Evolutionary conservation across 495 filamentous ascomycete species (phyloP), one percentile per base, ranked within the genome.

Genomic region (Aspergillus avenaceus): DNA sequence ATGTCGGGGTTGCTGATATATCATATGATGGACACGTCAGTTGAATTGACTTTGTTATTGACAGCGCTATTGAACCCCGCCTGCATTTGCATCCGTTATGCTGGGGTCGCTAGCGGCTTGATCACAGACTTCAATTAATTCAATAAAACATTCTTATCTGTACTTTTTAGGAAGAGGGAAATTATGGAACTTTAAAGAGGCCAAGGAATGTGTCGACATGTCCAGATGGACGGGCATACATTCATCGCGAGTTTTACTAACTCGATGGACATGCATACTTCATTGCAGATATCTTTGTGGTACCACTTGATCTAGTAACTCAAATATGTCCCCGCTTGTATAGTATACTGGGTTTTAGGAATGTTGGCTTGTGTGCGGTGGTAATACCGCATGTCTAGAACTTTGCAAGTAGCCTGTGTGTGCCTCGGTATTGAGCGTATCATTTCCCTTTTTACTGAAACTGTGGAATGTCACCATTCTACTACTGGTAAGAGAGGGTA

Each of bases 31-130:
- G 25, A 26, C 31, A 32, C 19, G 27, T 28, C 41, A 52, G 29
- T 18, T 41, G 27, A 47, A 27, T 53, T 43, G 19, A 53, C 29
- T 48, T 48, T 53, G 52, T 21, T 54, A 49, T 45, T 46, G 52
- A 46, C 28, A 49, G 46, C 40, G 27, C 52, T 54, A 54, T 49
- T 49, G 45, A 54, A 13, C 21, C 21, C 21, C 41, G 18, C 31
- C 40, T 49, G 46, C 46, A 54, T 29, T 34, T 49, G 27, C 50
- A 43, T 48, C 32, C n/a, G 13, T 36, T 42, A 50, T 41, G 41
- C 28, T 43, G 22, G 32, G 23, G n/a, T 38, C 41, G 41, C 28
- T 29, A 44, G 41, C 19, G 14, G 32, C n/a, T n/a, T n/a, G n/a
- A n/a, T n/a, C n/a, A n/a, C n/a, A n/a, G n/a, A n/a, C n/a, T n/a